Evolutionary conservation across 768 basidiomycete genomes (phyloP), one percentile per base, ranked within the genome.

Genomic region (Suillus cothurnatus): DNA sequence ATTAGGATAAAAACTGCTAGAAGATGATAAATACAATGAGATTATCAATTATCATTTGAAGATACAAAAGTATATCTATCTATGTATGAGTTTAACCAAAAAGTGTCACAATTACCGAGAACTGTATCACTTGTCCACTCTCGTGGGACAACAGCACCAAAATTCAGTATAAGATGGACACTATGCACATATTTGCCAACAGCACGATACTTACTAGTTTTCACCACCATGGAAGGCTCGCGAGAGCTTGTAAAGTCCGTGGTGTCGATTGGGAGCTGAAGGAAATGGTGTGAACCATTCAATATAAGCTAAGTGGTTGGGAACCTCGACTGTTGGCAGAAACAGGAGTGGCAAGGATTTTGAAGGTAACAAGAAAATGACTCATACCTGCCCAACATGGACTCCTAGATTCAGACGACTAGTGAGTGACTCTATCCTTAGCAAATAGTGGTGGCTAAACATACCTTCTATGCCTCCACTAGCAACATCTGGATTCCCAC

Each of bases 201-300:
- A 63, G 63, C 36, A 76, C 64, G 14, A 76, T 63, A 23, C 34
- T 56, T 11, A 23, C 61, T 6, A 39, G 80, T 82, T n/a, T n/a
- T 21, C 43, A n/a, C 43, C 43, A 45, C 43, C 43, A 4, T 2
- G 21, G 21, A 45, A 9, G 6, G 21, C n/a, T 45, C 43, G 21
- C 17, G 67, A 63, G 0, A 81, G 58, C 43, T 71, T 71, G 65
- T 74, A 79, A 52, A 80, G 26, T 1, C 59, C 49, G 45, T 71
- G 70, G 53, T 72, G 64, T 0, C 19, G 53, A 4, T 60, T 63
- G 34, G n/a, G n/a, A n/a, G n/a, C n/a, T n/a, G n/a, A n/a, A n/a
- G n/a, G n/a, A n/a, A n/a, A n/a, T n/a, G n/a, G n/a, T n/a, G n/a
- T n/a, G n/a, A n/a, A n/a, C n/a, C n/a, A n/a, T n/a, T n/a, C n/a